Evolutionary conservation across 805 yeast species (phyloP), one percentile per base, ranked within the genome.

Genomic region (Nakazawaea pomicola): DNA sequence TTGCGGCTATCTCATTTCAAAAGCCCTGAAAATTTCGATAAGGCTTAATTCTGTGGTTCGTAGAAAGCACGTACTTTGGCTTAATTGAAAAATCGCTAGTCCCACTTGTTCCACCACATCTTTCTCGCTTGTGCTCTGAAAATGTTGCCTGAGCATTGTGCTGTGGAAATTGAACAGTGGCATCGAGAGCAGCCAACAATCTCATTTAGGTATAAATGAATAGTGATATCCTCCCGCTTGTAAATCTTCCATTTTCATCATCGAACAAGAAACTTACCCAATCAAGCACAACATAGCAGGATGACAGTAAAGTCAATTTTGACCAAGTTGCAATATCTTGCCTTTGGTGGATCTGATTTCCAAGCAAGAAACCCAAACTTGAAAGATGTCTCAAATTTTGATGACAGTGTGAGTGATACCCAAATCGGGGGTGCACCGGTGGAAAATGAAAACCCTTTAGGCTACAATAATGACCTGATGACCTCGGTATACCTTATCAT

Each of bases 401-500:
- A 15, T 9, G 36, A 33, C 4, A 23, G 15, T 8, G n/a, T 8
- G n/a, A 33, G 36, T 33, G 36, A 33, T 33, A 14, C 18, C 16
- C 36, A 33, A 33, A 3, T 33, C n/a, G 36, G 46, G 25, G 70
- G 70, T 47, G 70, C 70, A 4, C 73, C 74, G 8, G 64, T 65
- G 6, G 74, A 69, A 43, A 50, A 52, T 19, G 50, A 46, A 6
- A 65, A 64, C 28, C 69, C 68, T 1, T 50, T 65, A 44, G 68
- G 68, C 4, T 55, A 67, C 33, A 62, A 67, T 33, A 49, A 76
- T 28, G 81, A 81, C 38, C 56, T 73, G 34, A 38, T 73, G 28
- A 75, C 82, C 33, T 84, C 89, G 40, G 70, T 80, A 40, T 82
- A 83, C 38, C 62, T 80, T 43, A 76, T 80, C 43, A 66, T 81